phyloP scores from a whole-genome alignment of 2,329 filamentous ascomycete genomes.

The Diaporthe citriasiana region DNA sequence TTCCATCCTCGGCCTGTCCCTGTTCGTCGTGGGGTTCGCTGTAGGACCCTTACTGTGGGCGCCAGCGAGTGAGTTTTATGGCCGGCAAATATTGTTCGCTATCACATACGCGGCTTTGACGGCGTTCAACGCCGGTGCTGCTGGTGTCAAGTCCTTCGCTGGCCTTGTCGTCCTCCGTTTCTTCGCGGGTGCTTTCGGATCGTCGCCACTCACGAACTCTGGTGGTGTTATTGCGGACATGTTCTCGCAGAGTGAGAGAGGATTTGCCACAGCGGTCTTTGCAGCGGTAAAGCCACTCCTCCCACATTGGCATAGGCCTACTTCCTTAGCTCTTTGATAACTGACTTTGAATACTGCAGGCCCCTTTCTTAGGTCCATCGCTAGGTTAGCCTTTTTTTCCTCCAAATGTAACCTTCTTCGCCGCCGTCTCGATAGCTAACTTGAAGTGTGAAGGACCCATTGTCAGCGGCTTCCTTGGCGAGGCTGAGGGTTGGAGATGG shows the following conservation, averaged over 20 bases:
- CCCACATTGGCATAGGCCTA: too few relatives aligned
- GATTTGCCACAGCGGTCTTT: slow-evolving; percentile 73
- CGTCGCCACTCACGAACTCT: slow-evolving; percentile 73
- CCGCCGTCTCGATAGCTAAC: slow-evolving; percentile 6
- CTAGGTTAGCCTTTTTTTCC: slow-evolving; percentile 48
- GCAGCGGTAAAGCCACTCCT: too few relatives aligned
- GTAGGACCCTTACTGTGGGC: slow-evolving; percentile 45
- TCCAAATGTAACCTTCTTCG: too few relatives aligned
- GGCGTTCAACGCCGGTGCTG: slow-evolving; percentile 72
- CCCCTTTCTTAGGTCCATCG: slow-evolving; percentile 77
- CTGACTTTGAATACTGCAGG: too few relatives aligned
- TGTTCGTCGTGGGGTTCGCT: slow-evolving; percentile 46
- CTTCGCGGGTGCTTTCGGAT: slow-evolving; percentile 74
- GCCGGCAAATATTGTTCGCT: slow-evolving; percentile 71
- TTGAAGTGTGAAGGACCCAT: slow-evolving; percentile 64
- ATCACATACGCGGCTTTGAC: slow-evolving; percentile 69
- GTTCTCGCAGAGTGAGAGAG: slow-evolving; percentile 66
- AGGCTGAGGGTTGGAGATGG: slow-evolving; percentile 78
- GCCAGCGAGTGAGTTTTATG: slow-evolving; percentile 65
- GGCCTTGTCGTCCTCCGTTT: slow-evolving; percentile 74
- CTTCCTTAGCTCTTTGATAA: too few relatives aligned
- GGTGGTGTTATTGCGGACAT: slow-evolving; percentile 75
- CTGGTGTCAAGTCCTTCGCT: slow-evolving; percentile 69
- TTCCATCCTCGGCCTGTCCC: slow-evolving; percentile 69
- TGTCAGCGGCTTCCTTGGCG: slow-evolving; percentile 75